These are phyloP conservation scores for Grosmannia serpens DNA, from an alignment of 2,329 filamentous ascomycete species.

Conservation along the genomic window DNA sequence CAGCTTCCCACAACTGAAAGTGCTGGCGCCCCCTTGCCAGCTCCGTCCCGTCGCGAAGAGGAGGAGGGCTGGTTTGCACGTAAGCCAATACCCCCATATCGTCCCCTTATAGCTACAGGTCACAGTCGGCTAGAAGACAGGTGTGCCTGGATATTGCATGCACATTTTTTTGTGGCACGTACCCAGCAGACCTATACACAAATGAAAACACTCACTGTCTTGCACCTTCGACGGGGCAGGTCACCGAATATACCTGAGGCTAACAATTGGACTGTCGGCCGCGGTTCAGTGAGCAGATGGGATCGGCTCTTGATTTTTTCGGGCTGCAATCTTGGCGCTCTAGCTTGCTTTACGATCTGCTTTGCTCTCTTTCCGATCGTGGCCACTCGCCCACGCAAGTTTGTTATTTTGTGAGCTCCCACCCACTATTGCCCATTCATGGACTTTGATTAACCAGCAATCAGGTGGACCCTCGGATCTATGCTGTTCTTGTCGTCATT, in stretches of 20 bases:
- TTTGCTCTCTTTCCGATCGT: conserved; percentile 83
- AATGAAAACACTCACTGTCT: background rate
- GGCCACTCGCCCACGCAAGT: conserved; percentile 74
- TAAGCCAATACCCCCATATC: conserved; percentile 44
- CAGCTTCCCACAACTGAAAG: conserved; percentile 77
- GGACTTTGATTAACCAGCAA: background rate
- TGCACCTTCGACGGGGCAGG: conserved; percentile 15
- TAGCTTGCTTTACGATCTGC: conserved; percentile 86
- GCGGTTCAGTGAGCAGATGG: conserved; percentile 77
- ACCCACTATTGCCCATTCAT: background rate
- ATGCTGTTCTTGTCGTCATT: conserved; percentile 83
- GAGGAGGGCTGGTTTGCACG: conserved; percentile 91
- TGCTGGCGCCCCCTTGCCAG: conserved; percentile 75
- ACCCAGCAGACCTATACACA: background rate
- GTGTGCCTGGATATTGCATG: background rate
- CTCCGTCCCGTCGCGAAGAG: conserved; percentile 75
- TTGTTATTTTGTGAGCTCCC: conserved; percentile 84
- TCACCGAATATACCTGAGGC: conserved; percentile 1
- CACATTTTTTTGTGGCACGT: background rate
- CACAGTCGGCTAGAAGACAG: background rate
- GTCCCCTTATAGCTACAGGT: conserved; percentile 10
- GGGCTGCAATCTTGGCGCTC: conserved; percentile 78
- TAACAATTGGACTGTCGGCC: conserved; percentile 16
- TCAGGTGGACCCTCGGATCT: conserved; percentile 90
- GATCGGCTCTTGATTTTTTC: conserved; percentile 88